A percentile compares a stretch with the other conserved stretches of the same genome.
These are phyloP conservation scores for Didymella segeticola DNA, from an alignment of 2,329 filamentous ascomycete species.

Conservation along the genomic window DNA sequence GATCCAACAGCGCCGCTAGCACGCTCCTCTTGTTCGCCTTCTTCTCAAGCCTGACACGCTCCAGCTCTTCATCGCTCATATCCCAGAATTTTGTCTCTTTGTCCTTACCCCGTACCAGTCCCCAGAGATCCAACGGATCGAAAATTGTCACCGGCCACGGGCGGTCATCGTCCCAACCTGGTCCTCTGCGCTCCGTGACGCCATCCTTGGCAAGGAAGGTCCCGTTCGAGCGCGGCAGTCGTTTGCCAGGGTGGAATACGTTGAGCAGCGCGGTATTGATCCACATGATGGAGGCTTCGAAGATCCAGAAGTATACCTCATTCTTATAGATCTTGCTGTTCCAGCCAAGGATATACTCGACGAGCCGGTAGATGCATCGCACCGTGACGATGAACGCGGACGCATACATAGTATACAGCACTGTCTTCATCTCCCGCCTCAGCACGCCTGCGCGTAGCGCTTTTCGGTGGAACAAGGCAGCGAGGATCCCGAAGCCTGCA, in stretches of 20 bases:
- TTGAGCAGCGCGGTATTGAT: constrained; percentile 60
- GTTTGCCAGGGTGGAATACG: constrained; percentile 58
- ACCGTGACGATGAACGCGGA: constrained; percentile 57
- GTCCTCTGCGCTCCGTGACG: constrained; percentile 58
- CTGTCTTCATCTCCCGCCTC: constrained; percentile 51
- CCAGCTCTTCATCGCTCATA: constrained; percentile 43
- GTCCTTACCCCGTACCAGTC: constrained; percentile 39
- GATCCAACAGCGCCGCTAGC: constrained; percentile 33
- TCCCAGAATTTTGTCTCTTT: constrained; percentile 49
- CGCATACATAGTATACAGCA: constrained; percentile 57
- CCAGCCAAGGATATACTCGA: constrained; percentile 56
- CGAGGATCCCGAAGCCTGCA: constrained; percentile 56
- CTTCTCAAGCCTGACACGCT: constrained; percentile 32
- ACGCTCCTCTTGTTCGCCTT: constrained; percentile 35
- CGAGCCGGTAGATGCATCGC: constrained; percentile 60
- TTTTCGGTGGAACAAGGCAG: constrained; percentile 55
- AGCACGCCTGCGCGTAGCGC: constrained; percentile 51
- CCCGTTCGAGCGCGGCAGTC: constrained; percentile 58
- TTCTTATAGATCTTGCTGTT: constrained; percentile 49
- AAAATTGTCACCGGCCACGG: constrained; percentile 52
- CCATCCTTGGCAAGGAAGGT: constrained; percentile 61
- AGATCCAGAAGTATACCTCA: constrained; percentile 63
- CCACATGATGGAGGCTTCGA: constrained; percentile 61
- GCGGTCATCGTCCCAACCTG: constrained; percentile 57
- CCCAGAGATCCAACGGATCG: constrained; percentile 47